Evolutionary conservation across 2,329 filamentous ascomycete species (phyloP).

Genomic region (Periconia sp.): DNA sequence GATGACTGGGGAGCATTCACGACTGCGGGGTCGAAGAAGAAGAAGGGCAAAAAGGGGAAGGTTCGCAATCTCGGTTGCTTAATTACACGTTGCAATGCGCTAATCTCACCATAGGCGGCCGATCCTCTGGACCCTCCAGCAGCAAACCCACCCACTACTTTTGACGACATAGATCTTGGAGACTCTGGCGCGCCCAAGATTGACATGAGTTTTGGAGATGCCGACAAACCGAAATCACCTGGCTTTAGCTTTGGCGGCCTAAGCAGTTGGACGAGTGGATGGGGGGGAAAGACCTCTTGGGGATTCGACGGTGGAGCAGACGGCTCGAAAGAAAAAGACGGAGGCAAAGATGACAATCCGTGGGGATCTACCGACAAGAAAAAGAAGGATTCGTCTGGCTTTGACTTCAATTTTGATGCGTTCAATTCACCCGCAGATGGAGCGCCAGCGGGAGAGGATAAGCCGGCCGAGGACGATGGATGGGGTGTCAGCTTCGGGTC

Average conservation of each 20-base stretch:
- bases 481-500: slow-evolving; percentile 39
- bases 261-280: slow-evolving; percentile 31
- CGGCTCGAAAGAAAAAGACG: slow-evolving; percentile 38
- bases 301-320: slow-evolving; percentile 30
- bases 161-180: slow-evolving; percentile 55
- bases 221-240: slow-evolving; percentile 29
- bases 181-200: slow-evolving; percentile 53
- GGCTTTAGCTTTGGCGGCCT: slow-evolving; percentile 32
- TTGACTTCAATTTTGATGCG: slow-evolving; percentile 45
- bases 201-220: slow-evolving; percentile 52
- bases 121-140: slow-evolving; percentile 37
- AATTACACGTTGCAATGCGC: slow-evolving; percentile 34
- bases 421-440: slow-evolving; percentile 23
- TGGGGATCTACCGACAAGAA: slow-evolving; percentile 44
- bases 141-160: slow-evolving; percentile 48
- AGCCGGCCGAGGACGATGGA: slow-evolving; percentile 33
- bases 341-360: slow-evolving; percentile 33
- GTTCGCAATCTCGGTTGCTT: slow-evolving; percentile 42
- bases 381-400: slow-evolving; percentile 41
- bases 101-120: slow-evolving; percentile 36
- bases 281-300: slow-evolving; percentile 34
- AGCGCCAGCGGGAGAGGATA: slow-evolving; percentile 25
- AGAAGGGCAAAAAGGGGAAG: slow-evolving; percentile 49
- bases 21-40: slow-evolving; percentile 35
- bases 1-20: slow-evolving; percentile 41